Evolutionary conservation across 2,329 filamentous ascomycete genomes (phyloP), one percentile per base, ranked within the genome.

Genomic region (Trichophyton mentagrophytes): DNA sequence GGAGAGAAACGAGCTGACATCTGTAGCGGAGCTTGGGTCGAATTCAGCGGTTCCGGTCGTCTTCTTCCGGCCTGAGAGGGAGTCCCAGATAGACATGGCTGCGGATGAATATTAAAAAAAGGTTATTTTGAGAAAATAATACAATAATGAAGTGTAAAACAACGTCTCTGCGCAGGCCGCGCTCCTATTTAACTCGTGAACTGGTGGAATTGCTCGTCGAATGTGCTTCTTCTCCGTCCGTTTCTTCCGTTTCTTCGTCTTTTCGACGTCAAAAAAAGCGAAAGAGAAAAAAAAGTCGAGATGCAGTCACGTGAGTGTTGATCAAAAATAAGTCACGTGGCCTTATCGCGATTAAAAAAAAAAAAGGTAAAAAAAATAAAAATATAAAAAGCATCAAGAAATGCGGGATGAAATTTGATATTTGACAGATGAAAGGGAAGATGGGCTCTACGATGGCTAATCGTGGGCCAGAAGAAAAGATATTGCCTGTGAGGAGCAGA

Each of bases 1-100:
- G 70, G 84, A 85, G 62, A 97, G 84, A 76, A 99, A 96, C 61
- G 89, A 87, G 69, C 89, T 87, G 69, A 93, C 88, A 75, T 92
- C 90, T 74, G 88, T 85, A 60, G 85, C 84, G 68, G 85, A 81
- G 67, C 83, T 80, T 47, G 89, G 84, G 73, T 91, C 85, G 75
- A 89, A 91, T 66, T 80, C 74, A 60, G 79, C 74, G 61, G 82
- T 75, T 63, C 77, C 75, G 68, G 77, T 75, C 69, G 80, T 77
- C 63, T 80, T 69, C 72, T 84, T 85, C 69, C 80, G 80, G 64
- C 83, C 83, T 44, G 81, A 81, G 68, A 86, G 75, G 17, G 79
- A 77, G 69, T 85, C 83, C 83, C 81, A 83, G 68, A 83, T 76
- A 61, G 79, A 76, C 80, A 82, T 83, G 63, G 63, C 72, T 69